Base-by-base conservation (phyloP, 805 yeast genomes). In the Sugiyamaella floridensis region DNA sequence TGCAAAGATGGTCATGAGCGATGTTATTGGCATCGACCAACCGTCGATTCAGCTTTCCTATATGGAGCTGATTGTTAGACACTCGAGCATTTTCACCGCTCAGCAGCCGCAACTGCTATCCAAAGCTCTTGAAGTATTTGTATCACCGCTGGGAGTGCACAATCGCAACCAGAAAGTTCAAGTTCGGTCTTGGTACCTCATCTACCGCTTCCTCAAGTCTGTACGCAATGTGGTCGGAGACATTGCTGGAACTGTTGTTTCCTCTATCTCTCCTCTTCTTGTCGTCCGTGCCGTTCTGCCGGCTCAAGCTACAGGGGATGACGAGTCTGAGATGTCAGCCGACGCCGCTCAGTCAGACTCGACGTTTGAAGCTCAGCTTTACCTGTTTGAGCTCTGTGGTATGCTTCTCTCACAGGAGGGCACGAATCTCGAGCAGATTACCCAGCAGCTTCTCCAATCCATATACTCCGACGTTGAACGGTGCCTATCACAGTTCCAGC, bases 161-260 rank as follows among this genome's bases (percentile, higher is more conserved):
- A 88, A 85, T 69, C 73, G 76, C 4, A 75, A 78, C 58, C 85
- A 78, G 53, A 85, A 81, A 56, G 97, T 90, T 3, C 82, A 89
- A 61, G 75, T 81, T 52, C 82, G 97, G 66, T 78, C 95, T 43
- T 93, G 98, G 97, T 92, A 88, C 66, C 73, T 90, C 57, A 88
- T 92, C 61, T 83, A 83, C 63, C 79, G 95, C 66, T 86, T 90
- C 62, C 76, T 89, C 55, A 88, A 85, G 64, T 72, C 85, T 46
- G 83, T 92, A 1, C 85, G 82, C 63, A 89, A 89, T 40, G 71
- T 78, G 47, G 69, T 82, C 42, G 77, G 82, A 29, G 52, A 69
- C 73, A 52, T 73, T 79, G 62, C 83, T 42, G 80, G 78, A 56
- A 75, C 86, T 34, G 76, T 90, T 29, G 67, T 76, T 48, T 77